Conservation (phyloP, 2,329 filamentous ascomycete genomes). For the Xylariomycetidae sp. region DNA sequence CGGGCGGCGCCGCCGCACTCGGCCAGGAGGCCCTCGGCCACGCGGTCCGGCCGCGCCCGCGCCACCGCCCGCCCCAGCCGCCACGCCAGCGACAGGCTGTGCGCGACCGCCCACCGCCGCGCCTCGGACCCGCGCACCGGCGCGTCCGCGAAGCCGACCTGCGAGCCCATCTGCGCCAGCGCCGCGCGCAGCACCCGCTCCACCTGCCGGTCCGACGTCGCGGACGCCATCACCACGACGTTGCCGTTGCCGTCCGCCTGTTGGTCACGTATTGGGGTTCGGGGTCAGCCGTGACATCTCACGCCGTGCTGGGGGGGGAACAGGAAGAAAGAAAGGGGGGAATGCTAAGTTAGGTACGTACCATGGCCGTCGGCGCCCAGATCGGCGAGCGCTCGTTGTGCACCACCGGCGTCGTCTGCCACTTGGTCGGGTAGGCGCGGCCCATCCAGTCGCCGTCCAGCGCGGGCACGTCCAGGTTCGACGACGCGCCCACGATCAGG, state of each 20-base stretch:
- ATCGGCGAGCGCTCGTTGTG: slow-evolving; percentile 42
- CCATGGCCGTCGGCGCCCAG: slow-evolving; percentile 37
- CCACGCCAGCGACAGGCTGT: slow-evolving; percentile 49
- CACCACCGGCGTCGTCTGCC: slow-evolving; percentile 49
- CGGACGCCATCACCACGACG: background rate
- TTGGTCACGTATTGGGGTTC: too few relatives aligned
- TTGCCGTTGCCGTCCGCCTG: background rate
- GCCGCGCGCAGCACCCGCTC: slow-evolving; percentile 46
- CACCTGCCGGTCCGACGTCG: slow-evolving; percentile 24
- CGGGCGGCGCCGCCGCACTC: slow-evolving; percentile 50
- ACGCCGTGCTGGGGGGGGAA: too few relatives aligned
- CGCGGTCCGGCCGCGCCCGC: slow-evolving; percentile 42
- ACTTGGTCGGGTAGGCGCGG: slow-evolving; percentile 47
- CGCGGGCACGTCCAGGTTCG: slow-evolving; percentile 43
- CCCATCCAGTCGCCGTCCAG: slow-evolving; percentile 55
- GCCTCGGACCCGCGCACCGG: slow-evolving; percentile 44
- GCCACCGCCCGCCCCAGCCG: slow-evolving; percentile 56
- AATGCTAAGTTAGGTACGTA: too few relatives aligned
- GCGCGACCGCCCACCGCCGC: slow-evolving; percentile 43
- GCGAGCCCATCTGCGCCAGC: slow-evolving; percentile 49
- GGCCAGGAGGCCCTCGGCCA: slow-evolving; percentile 52
- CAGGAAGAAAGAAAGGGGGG: too few relatives aligned
- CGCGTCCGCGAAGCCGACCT: slow-evolving; percentile 41
- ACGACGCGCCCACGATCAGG: slow-evolving; percentile 48
- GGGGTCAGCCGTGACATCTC: too few relatives aligned